These are phyloP conservation scores for Sonneratia caseolaris DNA, from an alignment of 345 rosid species.

Conservation along the genomic window DNA sequence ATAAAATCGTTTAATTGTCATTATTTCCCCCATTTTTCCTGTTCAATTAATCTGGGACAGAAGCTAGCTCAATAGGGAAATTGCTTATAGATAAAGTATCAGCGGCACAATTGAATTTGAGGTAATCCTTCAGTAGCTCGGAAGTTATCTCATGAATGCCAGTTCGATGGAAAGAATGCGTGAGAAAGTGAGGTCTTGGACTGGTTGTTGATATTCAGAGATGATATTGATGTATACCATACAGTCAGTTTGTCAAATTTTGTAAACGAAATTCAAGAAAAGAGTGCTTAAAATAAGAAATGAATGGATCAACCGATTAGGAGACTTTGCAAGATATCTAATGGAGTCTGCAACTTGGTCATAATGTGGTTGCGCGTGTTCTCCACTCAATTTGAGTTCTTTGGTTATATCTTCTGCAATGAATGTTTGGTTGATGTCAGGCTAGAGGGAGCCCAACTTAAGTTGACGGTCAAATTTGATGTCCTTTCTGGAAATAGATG, in stretches of 20 bases:
- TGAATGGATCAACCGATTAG: neutral
- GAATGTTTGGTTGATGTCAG: neutral
- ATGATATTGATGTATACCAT: constrained; percentile 4
- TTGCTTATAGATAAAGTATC: neutral
- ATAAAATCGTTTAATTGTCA: no score
- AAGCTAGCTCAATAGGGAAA: neutral
- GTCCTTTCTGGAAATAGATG: neutral
- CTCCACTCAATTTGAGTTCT: neutral
- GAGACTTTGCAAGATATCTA: neutral
- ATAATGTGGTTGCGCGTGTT: neutral
- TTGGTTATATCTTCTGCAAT: neutral
- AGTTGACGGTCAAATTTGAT: neutral
- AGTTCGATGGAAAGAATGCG: neutral
- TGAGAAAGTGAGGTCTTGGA: neutral
- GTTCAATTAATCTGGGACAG: no score
- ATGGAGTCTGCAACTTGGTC: neutral
- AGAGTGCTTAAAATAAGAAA: neutral
- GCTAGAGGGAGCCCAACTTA: neutral
- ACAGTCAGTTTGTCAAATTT: constrained; percentile 2
- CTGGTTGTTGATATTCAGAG: constrained; percentile 11
- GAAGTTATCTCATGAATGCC: neutral
- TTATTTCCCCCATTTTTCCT: no score
- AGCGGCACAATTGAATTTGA: neutral
- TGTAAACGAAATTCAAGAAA: neutral
- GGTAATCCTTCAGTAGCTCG: neutral